These are phyloP conservation scores for Rhamnella rubrinervis DNA, from an alignment of 331 rosid genomes.

Conservation along the genomic window DNA sequence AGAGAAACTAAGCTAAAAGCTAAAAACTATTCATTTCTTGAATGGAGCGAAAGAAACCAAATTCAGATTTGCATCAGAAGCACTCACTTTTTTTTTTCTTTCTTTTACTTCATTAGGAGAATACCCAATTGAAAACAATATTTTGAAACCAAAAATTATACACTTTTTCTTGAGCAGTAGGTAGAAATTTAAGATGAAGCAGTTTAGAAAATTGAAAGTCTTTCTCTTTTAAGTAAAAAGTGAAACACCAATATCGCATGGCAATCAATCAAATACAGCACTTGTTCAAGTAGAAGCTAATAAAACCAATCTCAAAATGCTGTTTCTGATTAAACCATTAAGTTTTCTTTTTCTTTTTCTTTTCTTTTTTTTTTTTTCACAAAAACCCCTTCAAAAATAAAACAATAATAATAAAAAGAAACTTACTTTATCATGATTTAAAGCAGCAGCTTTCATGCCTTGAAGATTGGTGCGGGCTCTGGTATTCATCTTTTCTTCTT, in stretches of 20 bases:
- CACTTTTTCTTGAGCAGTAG: conserved; percentile 2
- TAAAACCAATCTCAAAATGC: conserved; percentile 17
- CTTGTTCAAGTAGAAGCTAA: conserved; percentile 20
- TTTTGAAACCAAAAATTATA: conserved; percentile 7
- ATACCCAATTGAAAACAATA: conserved; percentile 16
- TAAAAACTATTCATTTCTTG: conserved; percentile 51
- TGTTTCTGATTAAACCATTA: conserved; percentile 22
- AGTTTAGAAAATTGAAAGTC: conserved; percentile 31
- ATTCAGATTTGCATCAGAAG: conserved; percentile 63
- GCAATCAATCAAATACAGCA: conserved; percentile 3
- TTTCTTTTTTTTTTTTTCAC: too few relatives aligned
- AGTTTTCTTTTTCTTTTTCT: too few relatives aligned
- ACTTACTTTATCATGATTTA: conserved; percentile 59
- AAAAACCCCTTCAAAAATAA: neutral
- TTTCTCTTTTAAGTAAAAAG: conserved; percentile 25
- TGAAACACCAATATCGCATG: conserved; percentile 17
- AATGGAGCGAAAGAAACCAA: conserved; percentile 38
- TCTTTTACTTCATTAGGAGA: conserved; percentile 18
- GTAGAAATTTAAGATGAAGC: conserved; percentile 19
- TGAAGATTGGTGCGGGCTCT: conserved; percentile 65
- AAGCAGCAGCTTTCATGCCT: conserved; percentile 52
- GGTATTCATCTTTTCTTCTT: conserved; percentile 52
- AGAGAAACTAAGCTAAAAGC: conserved; percentile 11
- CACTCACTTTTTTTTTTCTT: conserved; percentile 27
- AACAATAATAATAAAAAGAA: conserved; percentile 8